Evolutionary conservation across 1,284 basidiomycete species (phyloP).

Genomic region (Microbotryum saponariae): DNA sequence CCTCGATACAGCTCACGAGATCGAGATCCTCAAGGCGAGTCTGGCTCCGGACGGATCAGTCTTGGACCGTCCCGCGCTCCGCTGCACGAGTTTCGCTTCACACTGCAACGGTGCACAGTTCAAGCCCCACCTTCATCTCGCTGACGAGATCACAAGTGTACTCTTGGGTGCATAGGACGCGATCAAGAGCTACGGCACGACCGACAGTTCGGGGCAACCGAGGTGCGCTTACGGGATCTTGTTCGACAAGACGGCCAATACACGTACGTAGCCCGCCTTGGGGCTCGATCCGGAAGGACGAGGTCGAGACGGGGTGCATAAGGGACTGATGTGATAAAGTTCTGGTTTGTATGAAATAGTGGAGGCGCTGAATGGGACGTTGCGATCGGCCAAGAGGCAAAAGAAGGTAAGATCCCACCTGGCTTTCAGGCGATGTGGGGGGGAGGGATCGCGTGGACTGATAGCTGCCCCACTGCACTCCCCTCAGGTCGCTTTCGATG

Average conservation of each 20-base stretch:
- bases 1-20: slow-evolving; percentile 15
- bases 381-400: slow-evolving; percentile 27
- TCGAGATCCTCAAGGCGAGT: slow-evolving; percentile 12
- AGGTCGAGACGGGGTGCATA: too few relatives aligned
- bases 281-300: too few relatives aligned
- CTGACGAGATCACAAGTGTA: neutral
- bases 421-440: neutral
- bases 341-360: neutral
- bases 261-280: neutral
- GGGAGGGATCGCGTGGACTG: neutral
- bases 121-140: neutral
- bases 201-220: neutral
- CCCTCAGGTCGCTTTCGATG: slow-evolving; percentile 22
- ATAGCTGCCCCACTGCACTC: too few relatives aligned
- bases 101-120: too few relatives aligned
- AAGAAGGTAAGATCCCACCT: slow-evolving; percentile 18
- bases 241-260: slow-evolving; percentile 20
- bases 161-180: slow-evolving; percentile 8
- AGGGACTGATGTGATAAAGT: too few relatives aligned
- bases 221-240: slow-evolving; percentile 19
- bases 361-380: slow-evolving; percentile 29
- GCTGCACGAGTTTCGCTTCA: neutral
- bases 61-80: neutral
- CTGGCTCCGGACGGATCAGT: neutral
- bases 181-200: slow-evolving; percentile 17